Conservation (phyloP, 2,329 filamentous ascomycete genomes). For the Hypoxylon sp. region DNA sequence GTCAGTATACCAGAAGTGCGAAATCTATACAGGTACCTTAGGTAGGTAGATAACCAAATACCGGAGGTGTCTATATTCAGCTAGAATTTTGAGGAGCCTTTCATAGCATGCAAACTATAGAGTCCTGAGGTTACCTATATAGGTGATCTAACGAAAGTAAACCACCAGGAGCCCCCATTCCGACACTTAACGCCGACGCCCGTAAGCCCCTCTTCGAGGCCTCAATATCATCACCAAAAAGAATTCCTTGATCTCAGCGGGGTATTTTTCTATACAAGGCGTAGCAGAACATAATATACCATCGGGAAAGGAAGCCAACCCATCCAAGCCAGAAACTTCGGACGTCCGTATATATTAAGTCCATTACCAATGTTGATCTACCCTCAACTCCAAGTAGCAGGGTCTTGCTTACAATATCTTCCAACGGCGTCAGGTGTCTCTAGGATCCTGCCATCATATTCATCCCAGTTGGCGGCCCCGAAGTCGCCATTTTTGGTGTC, state of each 20-base stretch:
- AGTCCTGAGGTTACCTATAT: conserved; percentile 36
- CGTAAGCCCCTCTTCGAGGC: conserved; percentile 21
- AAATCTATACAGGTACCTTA: not conserved
- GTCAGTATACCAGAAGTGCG: not conserved
- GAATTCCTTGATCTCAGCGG: conserved; percentile 33
- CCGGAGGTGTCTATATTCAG: conserved; percentile 11
- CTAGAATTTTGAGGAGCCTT: conserved; percentile 5
- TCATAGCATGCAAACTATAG: conserved; percentile 27
- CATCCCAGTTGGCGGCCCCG: conserved; percentile 47
- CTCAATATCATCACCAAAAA: conserved; percentile 33
- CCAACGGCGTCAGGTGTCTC: not conserved
- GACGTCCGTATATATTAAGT: conserved; percentile 26
- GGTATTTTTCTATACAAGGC: conserved; percentile 45
- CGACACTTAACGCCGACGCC: conserved; percentile 35
- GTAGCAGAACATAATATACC: conserved; percentile 18
- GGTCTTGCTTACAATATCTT: not conserved
- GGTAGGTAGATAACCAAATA: not conserved
- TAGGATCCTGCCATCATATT: conserved; percentile 25
- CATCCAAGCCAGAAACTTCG: conserved; percentile 19
- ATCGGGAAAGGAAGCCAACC: conserved; percentile 11
- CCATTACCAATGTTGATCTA: conserved; percentile 19
- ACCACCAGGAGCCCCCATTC: conserved; percentile 20
- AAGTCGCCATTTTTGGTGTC: conserved; percentile 52
- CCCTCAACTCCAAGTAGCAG: not conserved
- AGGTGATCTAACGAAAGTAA: conserved; percentile 35